phyloP scores from a whole-genome alignment of 441 rosid species.

The Erodium texanum region DNA sequence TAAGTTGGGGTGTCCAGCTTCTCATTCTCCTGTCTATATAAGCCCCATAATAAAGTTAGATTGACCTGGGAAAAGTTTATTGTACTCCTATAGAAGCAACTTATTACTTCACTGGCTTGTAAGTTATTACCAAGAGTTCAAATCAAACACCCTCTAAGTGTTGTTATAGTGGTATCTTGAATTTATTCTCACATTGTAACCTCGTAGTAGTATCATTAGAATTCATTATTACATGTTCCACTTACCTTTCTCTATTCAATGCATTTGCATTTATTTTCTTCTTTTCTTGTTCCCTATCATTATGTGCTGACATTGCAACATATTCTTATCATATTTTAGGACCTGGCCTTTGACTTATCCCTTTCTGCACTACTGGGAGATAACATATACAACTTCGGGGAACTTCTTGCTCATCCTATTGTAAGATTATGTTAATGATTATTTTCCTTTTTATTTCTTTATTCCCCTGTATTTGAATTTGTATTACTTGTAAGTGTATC shows the following conservation, averaged over 20 bases:
- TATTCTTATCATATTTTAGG: constrained; percentile 39
- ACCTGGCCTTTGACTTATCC: constrained; percentile 92
- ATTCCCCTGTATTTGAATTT: not conserved
- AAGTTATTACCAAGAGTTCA: not conserved
- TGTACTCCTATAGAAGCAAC: not conserved
- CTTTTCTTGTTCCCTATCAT: not conserved
- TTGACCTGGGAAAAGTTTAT: not conserved
- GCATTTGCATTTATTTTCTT: not conserved
- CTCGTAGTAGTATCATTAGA: not conserved
- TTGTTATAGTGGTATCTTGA: not conserved
- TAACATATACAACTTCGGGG: constrained; percentile 92
- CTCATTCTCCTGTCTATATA: not conserved
- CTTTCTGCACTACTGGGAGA: constrained; percentile 94
- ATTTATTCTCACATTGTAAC: not conserved
- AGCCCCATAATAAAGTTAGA: not conserved
- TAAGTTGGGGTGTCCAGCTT: not conserved
- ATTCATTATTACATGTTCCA: not conserved
- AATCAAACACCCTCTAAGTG: not conserved
- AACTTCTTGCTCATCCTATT: constrained; percentile 93
- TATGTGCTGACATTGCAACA: not conserved
- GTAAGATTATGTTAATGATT: constrained; percentile 41
- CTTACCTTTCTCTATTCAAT: not conserved
- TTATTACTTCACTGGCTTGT: not conserved
- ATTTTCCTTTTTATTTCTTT: not conserved
- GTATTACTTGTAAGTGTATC: not conserved